Conservation (phyloP, 2,329 filamentous ascomycete genomes). For the Pyrenophora graminea region DNA sequence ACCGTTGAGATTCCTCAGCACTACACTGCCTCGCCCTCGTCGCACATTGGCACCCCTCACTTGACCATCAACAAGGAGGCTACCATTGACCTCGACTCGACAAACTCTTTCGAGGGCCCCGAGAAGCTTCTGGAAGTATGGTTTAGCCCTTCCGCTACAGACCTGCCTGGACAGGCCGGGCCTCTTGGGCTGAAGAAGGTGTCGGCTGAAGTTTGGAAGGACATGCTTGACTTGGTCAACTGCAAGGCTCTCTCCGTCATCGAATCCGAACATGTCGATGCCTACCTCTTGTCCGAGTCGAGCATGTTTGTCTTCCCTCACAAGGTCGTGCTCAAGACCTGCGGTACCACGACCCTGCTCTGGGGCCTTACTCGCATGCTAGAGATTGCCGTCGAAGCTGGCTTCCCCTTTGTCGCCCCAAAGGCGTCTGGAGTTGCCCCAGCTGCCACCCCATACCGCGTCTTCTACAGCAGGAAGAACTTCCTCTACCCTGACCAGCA, state of each 20-base stretch:
- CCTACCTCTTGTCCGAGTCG: constrained; percentile 95
- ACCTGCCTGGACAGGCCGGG: constrained; percentile 71
- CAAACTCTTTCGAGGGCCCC: constrained; percentile 95
- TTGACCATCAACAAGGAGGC: constrained; percentile 97
- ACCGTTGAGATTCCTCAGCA: constrained; percentile 72
- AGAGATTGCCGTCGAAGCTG: constrained; percentile 87
- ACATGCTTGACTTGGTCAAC: constrained; percentile 96
- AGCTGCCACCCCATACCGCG: constrained; percentile 86
- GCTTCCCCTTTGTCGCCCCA: constrained; percentile 82
- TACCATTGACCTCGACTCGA: constrained; percentile 86
- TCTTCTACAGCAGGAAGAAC: constrained; percentile 99
- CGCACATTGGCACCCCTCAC: constrained; percentile 77
- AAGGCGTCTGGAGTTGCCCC: constrained; percentile 68
- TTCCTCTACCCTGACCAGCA: constrained; percentile 95
- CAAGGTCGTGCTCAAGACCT: constrained; percentile 98
- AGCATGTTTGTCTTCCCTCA: constrained; percentile 99
- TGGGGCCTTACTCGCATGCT: constrained; percentile 87
- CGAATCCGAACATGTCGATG: constrained; percentile 90
- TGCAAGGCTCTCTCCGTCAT: constrained; percentile 97
- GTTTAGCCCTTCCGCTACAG: constrained; percentile 81
- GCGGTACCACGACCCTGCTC: constrained; percentile 92
- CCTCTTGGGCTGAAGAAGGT: constrained; percentile 85
- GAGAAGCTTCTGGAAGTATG: constrained; percentile 99
- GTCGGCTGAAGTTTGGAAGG: constrained; percentile 82
- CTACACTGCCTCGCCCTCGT: constrained; percentile 81